Conservation (phyloP, 1,139 yeast genomes). For the Saccharomyces hybrid region DNA sequence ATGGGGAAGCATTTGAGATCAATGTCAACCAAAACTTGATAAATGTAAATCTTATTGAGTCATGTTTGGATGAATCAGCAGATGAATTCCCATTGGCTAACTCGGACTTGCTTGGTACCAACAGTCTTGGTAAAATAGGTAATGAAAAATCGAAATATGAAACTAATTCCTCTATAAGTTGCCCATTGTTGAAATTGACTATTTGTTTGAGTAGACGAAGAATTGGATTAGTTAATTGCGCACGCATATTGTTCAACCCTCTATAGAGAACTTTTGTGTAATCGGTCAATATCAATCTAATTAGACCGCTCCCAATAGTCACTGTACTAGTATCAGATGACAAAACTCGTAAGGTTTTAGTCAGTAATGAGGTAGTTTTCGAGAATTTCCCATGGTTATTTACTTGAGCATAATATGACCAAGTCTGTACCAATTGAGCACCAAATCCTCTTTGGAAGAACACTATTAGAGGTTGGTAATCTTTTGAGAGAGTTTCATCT, state of each 20-base stretch:
- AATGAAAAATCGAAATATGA: conserved; percentile 62
- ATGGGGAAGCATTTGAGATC: conserved; percentile 40
- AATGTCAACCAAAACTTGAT: conserved; percentile 54
- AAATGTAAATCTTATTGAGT: conserved; percentile 49
- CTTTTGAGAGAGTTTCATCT: conserved; percentile 16
- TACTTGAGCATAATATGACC: conserved; percentile 60
- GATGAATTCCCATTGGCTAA: conserved; percentile 31
- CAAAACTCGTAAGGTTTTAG: conserved; percentile 16
- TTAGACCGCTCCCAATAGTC: conserved; percentile 35
- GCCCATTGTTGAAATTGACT: conserved; percentile 42
- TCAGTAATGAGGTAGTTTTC: conserved; percentile 33
- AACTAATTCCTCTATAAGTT: conserved; percentile 48
- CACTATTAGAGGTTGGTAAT: conserved; percentile 24
- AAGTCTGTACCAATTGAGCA: conserved; percentile 39
- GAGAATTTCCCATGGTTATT: conserved; percentile 50
- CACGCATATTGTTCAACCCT: conserved; percentile 51
- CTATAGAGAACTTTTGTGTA: conserved; percentile 62
- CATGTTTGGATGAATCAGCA: conserved; percentile 27
- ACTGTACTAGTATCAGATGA: conserved; percentile 19
- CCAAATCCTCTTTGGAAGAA: conserved; percentile 33
- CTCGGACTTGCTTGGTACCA: conserved; percentile 47
- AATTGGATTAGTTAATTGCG: conserved; percentile 54
- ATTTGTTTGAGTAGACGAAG: conserved; percentile 49
- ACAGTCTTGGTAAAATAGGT: conserved; percentile 52
- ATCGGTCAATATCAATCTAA: conserved; percentile 46